Evolutionary conservation across 2,329 filamentous ascomycete genomes (phyloP), one percentile per base, ranked within the genome.

Genomic region (Pseudofabraea citricarpa): DNA sequence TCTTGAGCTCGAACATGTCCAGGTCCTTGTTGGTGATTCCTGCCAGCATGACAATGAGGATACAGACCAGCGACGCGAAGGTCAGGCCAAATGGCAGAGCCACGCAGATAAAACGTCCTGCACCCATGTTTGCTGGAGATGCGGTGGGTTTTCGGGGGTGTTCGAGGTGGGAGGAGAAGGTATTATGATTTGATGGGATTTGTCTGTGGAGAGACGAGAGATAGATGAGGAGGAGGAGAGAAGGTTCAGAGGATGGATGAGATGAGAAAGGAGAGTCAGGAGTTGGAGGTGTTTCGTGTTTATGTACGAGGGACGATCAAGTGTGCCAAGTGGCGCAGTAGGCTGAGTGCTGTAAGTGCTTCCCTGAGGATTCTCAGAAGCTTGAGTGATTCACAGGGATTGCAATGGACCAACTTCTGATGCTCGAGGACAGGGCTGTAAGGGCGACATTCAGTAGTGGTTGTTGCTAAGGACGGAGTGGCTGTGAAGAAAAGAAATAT

Each of bases 41-140:
- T 21, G 72, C 70, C 39, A 81, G 70, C 36, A 73, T 72, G 13
- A 71, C 77, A 36, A 81, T 69, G 49, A 82, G 66, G 51, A 84
- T 66, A 55, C 85, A 85, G 57, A 93, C 69, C 57, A 96, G 73
- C 46, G 86, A 84, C 51, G 77, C 85, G 56, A 93, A 69, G 16
- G 88, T 91, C 59, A 95, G 77, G 52, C 79, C 72, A 68, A 95
- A 90, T 48, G 91, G 91, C 71, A 90, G 72, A 67, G 87, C 79
- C 68, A 97, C 93, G 69, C 90, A 96, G 64, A 87, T 72, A 58
- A 91, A 80, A 61, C 91, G 81, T 55, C 88, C 90, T 60, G 78
- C 74, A 50, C 81, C 81, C 83, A 86, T 87, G 24, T 50, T 71
- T 22, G 24, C 22, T 40, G 9, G 12, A 22, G 27, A 35, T 12